Conservation (phyloP, 2,329 filamentous ascomycete genomes). For the Curvularia lunata region DNA sequence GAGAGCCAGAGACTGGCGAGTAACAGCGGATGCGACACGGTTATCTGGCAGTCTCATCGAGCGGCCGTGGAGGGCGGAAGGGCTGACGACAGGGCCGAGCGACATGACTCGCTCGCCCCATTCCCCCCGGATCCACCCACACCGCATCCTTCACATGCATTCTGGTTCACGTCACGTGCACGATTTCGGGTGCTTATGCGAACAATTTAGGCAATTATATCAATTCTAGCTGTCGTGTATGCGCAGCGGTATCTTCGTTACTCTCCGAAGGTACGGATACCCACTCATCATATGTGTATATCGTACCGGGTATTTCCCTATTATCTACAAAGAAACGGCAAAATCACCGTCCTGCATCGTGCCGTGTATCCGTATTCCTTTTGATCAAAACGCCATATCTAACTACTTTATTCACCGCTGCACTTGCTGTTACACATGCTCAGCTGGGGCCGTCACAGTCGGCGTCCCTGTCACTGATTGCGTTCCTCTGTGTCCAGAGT, state of each 20-base stretch:
- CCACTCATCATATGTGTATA: not conserved
- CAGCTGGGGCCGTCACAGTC: conserved; percentile 29
- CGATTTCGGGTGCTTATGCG: not conserved
- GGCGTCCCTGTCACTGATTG: conserved; percentile 25
- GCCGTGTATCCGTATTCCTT: not conserved
- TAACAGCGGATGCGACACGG: conserved; percentile 21
- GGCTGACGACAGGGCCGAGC: conserved; percentile 26
- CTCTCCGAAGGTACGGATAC: not conserved
- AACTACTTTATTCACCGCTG: not conserved
- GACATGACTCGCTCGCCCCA: conserved; percentile 21
- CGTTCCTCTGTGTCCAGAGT: conserved; percentile 37
- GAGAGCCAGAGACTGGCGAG: not conserved
- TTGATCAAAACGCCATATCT: not conserved
- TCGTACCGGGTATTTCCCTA: conserved; percentile 3
- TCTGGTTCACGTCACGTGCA: not conserved
- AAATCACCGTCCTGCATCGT: not conserved
- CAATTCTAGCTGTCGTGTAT: not conserved
- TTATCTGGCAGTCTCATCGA: conserved; percentile 15
- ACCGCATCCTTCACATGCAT: conserved; percentile 7
- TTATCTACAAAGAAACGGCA: not conserved
- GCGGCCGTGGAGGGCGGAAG: conserved; percentile 22
- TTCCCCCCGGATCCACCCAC: not conserved
- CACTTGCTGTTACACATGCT: conserved; percentile 31
- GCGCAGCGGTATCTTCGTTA: not conserved
- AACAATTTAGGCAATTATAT: not conserved